Percentiles rank a stretch among this genome's conserved stretches.
Evolutionary conservation across 2,329 filamentous ascomycete species (phyloP).

Genomic region (Diplodia sapinea): DNA sequence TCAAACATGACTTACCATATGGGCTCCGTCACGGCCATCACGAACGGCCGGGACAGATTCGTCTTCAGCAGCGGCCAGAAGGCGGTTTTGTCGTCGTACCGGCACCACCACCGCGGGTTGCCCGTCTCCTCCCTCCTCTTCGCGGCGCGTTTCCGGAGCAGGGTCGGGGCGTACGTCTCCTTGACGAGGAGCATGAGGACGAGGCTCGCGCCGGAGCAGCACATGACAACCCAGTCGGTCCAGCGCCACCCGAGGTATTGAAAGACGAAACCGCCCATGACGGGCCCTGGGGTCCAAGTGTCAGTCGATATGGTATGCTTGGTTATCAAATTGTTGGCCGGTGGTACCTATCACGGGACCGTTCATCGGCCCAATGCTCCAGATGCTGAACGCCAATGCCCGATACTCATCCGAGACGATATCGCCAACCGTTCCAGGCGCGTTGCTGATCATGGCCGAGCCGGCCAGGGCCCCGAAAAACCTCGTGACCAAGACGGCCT

Average conservation of each 20-base stretch:
- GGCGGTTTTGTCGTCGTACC: conserved; percentile 72
- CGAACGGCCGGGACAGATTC: conserved; percentile 78
- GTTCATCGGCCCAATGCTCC: conserved; percentile 65
- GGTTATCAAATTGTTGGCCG: too few species aligned
- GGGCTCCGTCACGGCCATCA: conserved; percentile 79
- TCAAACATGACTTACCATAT: conserved; percentile 65
- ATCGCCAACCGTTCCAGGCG: conserved; percentile 73
- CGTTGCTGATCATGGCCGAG: conserved; percentile 71
- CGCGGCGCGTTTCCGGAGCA: conserved; percentile 71
- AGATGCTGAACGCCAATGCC: conserved; percentile 81
- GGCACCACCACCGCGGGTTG: conserved; percentile 76
- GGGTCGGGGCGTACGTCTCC: conserved; percentile 77
- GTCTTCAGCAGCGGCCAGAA: conserved; percentile 72
- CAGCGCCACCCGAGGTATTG: conserved; percentile 65
- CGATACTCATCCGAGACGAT: conserved; percentile 78
- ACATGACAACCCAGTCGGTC: conserved; percentile 83
- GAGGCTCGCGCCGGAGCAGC: conserved; percentile 58
- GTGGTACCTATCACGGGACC: conserved; percentile 39
- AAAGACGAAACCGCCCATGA: conserved; percentile 61
- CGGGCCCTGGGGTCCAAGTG: conserved; percentile 59
- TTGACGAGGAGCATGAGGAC: conserved; percentile 50
- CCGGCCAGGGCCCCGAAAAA: conserved; percentile 64
- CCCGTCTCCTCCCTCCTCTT: conserved; percentile 69
- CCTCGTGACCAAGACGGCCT: conserved; percentile 52
- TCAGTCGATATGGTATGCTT: neutral